Percentiles rank a stretch among this genome's conserved stretches.
These are phyloP conservation scores for Polychaeton citri DNA, from an alignment of 2,329 filamentous ascomycete species.

Conservation along the genomic window DNA sequence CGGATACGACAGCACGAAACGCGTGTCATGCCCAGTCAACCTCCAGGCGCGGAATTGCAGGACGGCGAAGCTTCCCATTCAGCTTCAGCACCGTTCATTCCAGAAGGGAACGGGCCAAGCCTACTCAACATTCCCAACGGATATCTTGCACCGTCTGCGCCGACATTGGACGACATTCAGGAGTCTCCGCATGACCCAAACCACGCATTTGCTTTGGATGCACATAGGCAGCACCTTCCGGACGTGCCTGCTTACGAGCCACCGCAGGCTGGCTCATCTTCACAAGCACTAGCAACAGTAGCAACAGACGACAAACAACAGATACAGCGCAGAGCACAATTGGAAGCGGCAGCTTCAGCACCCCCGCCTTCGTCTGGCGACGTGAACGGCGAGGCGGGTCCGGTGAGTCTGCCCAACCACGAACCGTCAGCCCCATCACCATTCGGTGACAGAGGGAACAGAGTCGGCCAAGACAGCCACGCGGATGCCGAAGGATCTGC, in stretches of 20 bases:
- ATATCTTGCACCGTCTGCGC: constrained; percentile 2
- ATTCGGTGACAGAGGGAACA: background rate
- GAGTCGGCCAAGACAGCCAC: constrained; percentile 6
- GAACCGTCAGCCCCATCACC: background rate
- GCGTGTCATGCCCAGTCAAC: constrained; percentile 67
- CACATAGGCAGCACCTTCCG: background rate
- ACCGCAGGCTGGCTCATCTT: background rate
- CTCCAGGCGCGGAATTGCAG: constrained; percentile 28
- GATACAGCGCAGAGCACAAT: background rate
- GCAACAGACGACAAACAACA: background rate
- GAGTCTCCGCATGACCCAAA: background rate
- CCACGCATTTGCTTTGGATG: background rate
- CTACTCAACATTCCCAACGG: background rate
- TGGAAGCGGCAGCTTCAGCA: background rate
- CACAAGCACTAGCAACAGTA: background rate
- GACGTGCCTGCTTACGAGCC: background rate
- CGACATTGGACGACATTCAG: constrained; percentile 2
- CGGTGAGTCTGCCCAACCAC: background rate
- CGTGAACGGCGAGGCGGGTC: constrained; percentile 1
- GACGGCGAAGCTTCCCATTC: constrained; percentile 2
- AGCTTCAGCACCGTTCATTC: background rate
- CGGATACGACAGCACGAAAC: constrained; percentile 64
- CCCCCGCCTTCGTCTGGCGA: background rate
- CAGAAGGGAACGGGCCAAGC: background rate
- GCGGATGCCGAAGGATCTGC: constrained; percentile 6